Percentiles rank a stretch among this genome's conserved stretches.
Evolutionary conservation across 2,329 filamentous ascomycete species (phyloP).

Genomic region (Westerdykella aurantiaca): DNA sequence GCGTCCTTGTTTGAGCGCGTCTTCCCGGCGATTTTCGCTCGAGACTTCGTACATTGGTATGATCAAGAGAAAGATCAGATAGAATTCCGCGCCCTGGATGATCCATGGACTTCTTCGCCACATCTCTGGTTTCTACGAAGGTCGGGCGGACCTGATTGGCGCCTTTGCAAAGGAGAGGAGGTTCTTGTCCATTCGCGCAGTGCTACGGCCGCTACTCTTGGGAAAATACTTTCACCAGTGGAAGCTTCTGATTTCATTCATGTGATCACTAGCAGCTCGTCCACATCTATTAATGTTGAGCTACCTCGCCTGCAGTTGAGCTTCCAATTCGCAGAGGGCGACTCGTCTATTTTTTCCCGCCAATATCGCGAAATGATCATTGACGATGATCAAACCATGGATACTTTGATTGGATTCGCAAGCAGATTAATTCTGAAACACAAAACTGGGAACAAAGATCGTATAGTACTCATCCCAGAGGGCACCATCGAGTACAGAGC

Average conservation of each 20-base stretch:
- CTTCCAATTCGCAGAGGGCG: slow-evolving; percentile 7
- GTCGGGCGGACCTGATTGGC: slow-evolving; percentile 8
- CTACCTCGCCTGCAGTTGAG: slow-evolving; percentile 12
- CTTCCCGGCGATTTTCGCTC: slow-evolving; percentile 30
- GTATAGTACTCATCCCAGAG: slow-evolving; percentile 36
- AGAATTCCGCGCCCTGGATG: slow-evolving; percentile 7
- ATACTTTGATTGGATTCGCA: slow-evolving; percentile 19
- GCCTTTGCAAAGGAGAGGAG: slow-evolving; percentile 4
- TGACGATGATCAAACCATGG: slow-evolving; percentile 19
- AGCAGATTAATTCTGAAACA: slow-evolving; percentile 19
- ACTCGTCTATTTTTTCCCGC: slow-evolving; percentile 13
- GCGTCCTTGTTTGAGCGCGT: slow-evolving; percentile 14
- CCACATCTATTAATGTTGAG: slow-evolving; percentile 9
- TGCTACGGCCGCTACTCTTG: slow-evolving; percentile 6
- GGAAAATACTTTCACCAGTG: slow-evolving; percentile 12
- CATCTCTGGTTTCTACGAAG: slow-evolving; percentile 5
- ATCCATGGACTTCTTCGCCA: slow-evolving; percentile 9
- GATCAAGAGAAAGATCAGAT: slow-evolving; percentile 8
- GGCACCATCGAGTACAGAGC: slow-evolving; percentile 7
- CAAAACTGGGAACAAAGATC: slow-evolving; percentile 11
- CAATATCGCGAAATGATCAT: slow-evolving; percentile 24
- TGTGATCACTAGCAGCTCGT: slow-evolving; percentile 4
- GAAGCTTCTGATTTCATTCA: slow-evolving; percentile 17
- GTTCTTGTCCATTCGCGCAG: slow-evolving; percentile 10
- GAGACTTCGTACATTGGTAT: slow-evolving; percentile 25